Evolutionary conservation across 345 rosid species (phyloP), one percentile per base, ranked within the genome.

Genomic region (Ceriops zippeliana): DNA sequence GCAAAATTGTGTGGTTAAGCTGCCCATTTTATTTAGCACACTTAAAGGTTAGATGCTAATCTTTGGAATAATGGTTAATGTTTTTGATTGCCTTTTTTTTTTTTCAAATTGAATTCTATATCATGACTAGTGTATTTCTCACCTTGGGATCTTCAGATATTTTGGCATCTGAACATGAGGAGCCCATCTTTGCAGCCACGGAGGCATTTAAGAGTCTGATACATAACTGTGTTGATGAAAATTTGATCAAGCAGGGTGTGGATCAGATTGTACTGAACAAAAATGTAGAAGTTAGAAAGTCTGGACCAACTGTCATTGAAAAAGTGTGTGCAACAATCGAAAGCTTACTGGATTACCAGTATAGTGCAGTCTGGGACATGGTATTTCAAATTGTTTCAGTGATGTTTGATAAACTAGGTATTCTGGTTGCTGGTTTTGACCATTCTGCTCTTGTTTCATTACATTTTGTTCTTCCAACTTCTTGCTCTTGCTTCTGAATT

Each of bases 91-190:
- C 24, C 69, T 62, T 6, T 37, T 61, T 65, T 26, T 21, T 46
- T 10, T 52, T 65, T 31, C 51, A 27, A 9, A 26, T 47, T 42
- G 38, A 34, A 26, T 30, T 54, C 34, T 28, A 6, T 6, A 8
- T 35, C 30, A 60, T 22, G 42, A 3, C 35, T 37, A 9, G 59
- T 37, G 37, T 34, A 52, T 69, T 57, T 62, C 17, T 52, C 17
- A 21, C 35, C 66, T 63, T 65, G 46, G 7, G 66, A 75, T 72
- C 82, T 79, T 74, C 83, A 95, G 99, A 91, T 82, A 83, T 90
- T 79, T 15, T 91, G 79, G 89, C 84, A n/a, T 88, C 91, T 13
- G 96, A 91, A 71, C 96, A 95, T n/a, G 96, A 95, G 79, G 99
- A 91, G 83, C 93, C 99, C 51, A 81, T 91, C 73, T 82, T 82